Conservation (phyloP, 2,329 filamentous ascomycete species). For the Monilinia fructigena region DNA sequence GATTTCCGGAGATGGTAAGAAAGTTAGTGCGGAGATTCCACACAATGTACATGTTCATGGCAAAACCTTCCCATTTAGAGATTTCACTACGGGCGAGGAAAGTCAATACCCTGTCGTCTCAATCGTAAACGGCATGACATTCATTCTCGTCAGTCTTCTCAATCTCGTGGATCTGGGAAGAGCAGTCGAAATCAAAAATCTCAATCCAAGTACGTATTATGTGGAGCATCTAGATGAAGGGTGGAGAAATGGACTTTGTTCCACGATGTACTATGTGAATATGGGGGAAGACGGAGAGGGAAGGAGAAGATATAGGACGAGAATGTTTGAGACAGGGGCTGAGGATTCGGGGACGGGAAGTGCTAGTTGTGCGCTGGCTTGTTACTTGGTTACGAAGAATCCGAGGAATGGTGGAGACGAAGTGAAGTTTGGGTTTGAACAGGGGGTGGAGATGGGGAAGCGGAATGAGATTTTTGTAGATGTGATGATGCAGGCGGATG, state of each 20-base stretch:
- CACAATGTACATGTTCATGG: slow-evolving; percentile 64
- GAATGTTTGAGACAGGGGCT: slow-evolving; percentile 50
- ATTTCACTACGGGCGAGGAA: neutral
- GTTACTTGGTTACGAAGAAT: slow-evolving; percentile 52
- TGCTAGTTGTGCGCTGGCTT: slow-evolving; percentile 56
- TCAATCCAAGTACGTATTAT: slow-evolving; percentile 38
- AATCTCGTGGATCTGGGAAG: slow-evolving; percentile 51
- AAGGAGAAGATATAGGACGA: slow-evolving; percentile 49
- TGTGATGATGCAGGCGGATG: slow-evolving; percentile 26
- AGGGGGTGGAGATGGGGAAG: slow-evolving; percentile 66
- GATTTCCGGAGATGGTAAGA: slow-evolving; percentile 42
- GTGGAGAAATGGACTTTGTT: slow-evolving; percentile 30
- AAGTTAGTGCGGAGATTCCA: slow-evolving; percentile 63
- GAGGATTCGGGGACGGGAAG: slow-evolving; percentile 65
- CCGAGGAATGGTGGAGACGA: slow-evolving; percentile 40
- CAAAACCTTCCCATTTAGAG: slow-evolving; percentile 39
- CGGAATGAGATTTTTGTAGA: slow-evolving; percentile 34
- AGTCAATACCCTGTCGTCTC: slow-evolving; percentile 51
- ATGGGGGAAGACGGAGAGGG: slow-evolving; percentile 36
- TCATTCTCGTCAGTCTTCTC: slow-evolving; percentile 62
- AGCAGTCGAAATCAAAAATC: slow-evolving; percentile 36
- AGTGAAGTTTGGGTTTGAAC: slow-evolving; percentile 52
- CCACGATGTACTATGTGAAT: slow-evolving; percentile 36
- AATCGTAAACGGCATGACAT: slow-evolving; percentile 73
- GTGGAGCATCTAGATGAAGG: slow-evolving; percentile 32